Conservation (phyloP, 345 rosid genomes). For the Eucalyptus leucophloia region DNA sequence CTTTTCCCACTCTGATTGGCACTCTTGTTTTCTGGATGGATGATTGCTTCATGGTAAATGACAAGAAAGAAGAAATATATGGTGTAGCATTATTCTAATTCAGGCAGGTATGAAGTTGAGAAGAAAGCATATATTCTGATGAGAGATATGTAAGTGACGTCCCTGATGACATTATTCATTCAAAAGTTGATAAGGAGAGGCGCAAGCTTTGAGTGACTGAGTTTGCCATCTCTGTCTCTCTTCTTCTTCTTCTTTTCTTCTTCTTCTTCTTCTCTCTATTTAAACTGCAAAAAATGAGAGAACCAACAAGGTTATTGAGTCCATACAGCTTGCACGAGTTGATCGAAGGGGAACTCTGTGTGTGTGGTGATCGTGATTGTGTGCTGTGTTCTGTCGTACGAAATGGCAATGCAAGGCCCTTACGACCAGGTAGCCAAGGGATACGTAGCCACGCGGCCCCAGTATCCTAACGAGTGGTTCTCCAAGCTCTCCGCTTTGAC, state of each 20-base stretch:
- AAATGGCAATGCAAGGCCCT: not conserved
- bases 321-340: not conserved
- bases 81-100: not conserved
- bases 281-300: not conserved
- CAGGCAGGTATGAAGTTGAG: not conserved
- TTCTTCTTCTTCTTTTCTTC: not conserved
- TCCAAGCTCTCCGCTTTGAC: constrained; percentile 45
- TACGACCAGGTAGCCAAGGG: constrained; percentile 49
- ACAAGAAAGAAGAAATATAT: not conserved
- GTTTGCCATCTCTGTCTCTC: not conserved
- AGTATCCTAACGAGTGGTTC: constrained; percentile 47
- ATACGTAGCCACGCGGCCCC: constrained; percentile 46
- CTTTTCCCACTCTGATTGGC: not conserved
- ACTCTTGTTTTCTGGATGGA: not conserved
- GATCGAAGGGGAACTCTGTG: not conserved
- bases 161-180: not conserved
- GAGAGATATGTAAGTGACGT: not conserved
- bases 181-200: not conserved
- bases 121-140: not conserved
- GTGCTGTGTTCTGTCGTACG: not conserved
- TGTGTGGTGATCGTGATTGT: not conserved
- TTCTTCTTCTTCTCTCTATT: too few species aligned
- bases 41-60: not conserved
- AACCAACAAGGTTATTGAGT: not conserved
- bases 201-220: not conserved